Percentiles rank a stretch among this genome's conserved stretches.
These are phyloP conservation scores for Syzygium aromaticum DNA, from an alignment of 345 rosid species.

Conservation along the genomic window DNA sequence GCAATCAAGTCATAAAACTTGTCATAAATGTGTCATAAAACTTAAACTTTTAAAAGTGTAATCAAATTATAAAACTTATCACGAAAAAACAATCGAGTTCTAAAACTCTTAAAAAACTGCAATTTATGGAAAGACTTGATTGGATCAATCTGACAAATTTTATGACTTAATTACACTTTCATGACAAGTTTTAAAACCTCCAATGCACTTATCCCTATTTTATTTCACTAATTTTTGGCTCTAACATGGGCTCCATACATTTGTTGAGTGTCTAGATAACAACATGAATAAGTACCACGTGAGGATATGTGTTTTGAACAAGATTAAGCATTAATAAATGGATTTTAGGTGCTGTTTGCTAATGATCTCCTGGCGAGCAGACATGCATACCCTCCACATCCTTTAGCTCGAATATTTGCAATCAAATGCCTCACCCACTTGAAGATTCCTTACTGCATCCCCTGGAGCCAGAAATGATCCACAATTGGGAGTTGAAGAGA, in stretches of 20 bases:
- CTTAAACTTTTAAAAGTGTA: too few relatives aligned
- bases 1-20: too few relatives aligned
- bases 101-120: too few relatives aligned
- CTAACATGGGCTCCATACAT: not conserved
- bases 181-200: too few relatives aligned
- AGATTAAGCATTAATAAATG: not conserved
- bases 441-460: not conserved
- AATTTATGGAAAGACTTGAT: too few relatives aligned
- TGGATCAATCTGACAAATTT: too few relatives aligned
- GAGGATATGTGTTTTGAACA: not conserved
- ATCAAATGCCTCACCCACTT: not conserved
- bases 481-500: not conserved
- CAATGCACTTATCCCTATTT: too few relatives aligned
- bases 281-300: not conserved
- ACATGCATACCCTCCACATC: not conserved
- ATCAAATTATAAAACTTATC: too few relatives aligned
- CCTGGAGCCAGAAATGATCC: not conserved
- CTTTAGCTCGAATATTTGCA: not conserved
- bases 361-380: not conserved
- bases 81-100: too few relatives aligned
- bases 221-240: not conserved
- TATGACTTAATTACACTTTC: too few relatives aligned
- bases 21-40: too few relatives aligned
- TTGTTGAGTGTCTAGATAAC: not conserved
- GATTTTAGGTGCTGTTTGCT: not conserved